phyloP scores from a whole-genome alignment of 148 eudicot genomes.

The Euryodendron excelsum region DNA sequence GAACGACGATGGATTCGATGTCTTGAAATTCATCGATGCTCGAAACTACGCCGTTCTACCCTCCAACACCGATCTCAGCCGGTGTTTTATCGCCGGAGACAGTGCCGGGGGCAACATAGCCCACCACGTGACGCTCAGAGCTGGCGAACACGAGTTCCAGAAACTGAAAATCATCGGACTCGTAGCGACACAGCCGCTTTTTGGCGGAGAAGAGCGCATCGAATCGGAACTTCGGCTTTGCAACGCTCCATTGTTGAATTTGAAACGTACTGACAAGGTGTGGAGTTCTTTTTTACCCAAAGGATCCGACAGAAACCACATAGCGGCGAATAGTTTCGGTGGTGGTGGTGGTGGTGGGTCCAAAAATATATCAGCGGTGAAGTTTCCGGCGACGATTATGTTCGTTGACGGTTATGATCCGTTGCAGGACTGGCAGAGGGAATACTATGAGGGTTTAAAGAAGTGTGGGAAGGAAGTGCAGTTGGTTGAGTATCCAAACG shows the following conservation, averaged over 20 bases:
- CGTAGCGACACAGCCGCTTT: slow-evolving; percentile 39
- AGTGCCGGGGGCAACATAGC: slow-evolving; percentile 4
- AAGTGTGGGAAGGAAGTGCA: slow-evolving; percentile 18
- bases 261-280: slow-evolving; percentile 25
- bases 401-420: slow-evolving; percentile 23
- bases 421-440: slow-evolving; percentile 19
- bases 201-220: slow-evolving; percentile 36
- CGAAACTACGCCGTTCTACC: neutral
- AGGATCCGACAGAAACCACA: slow-evolving; percentile 31
- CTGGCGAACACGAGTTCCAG: neutral
- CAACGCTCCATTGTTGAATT: slow-evolving; percentile 16
- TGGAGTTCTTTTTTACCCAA: slow-evolving; percentile 39
- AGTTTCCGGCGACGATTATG: slow-evolving; percentile 36
- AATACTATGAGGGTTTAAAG: slow-evolving; percentile 14
- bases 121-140: slow-evolving; percentile 1
- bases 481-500: slow-evolving; percentile 20
- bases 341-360: slow-evolving; percentile 35
- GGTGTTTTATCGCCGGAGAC: slow-evolving; percentile 1
- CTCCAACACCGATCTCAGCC: neutral
- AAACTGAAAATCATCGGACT: slow-evolving; percentile 28
- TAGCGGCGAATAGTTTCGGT: slow-evolving; percentile 28
- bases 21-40: neutral
- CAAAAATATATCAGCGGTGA: slow-evolving; percentile 26
- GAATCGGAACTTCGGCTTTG: slow-evolving; percentile 28
- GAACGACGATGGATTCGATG: slow-evolving; percentile 37